Base-by-base conservation (phyloP, 495 filamentous ascomycete species). In the Penicillium macrosclerotiorum region DNA sequence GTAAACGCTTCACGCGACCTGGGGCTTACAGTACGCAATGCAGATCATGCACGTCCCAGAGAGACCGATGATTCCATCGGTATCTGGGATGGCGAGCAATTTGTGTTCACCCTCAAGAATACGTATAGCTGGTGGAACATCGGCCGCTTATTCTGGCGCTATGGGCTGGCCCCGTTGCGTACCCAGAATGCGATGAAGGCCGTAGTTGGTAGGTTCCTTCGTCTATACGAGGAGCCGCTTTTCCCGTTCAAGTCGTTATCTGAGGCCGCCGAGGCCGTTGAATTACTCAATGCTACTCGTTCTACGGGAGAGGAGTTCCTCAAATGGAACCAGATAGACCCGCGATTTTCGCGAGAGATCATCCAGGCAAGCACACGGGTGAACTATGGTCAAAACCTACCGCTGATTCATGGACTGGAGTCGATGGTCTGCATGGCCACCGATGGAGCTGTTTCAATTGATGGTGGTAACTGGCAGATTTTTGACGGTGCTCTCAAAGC, bases 361-460 rank as follows among this genome's bases (percentile, higher is more conserved):
- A 80, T 98, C 9, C 94, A 97, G 68, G 89, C 93, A 2, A 87
- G 83, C 51, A 97, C 93, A 1, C 76, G 93, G 4, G 93, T 97
- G 32, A 99, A 99, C 60, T 97, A 97, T 69, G 93, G 86, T 0
- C 88, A 92, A 51, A 96, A 99, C 48, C 60, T 98, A 5, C 74
- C 67, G 2, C 63, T 83, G 33, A 93, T 97, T 23, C 92, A 99
- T 56, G 94, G 89, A 3, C 64, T 99, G 8, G 89, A 92, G 52
- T 82, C 90, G 0, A 92, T 96, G 85, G 93, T 96, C 12, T 85
- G 89, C 59, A 89, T 97, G 88, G 88, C 91, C 1, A 83, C 90
- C 0, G 86, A 93, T 37, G 89, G 89, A 4, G 88, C 91, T 0
- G 80, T 90, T 54, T 67, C 83, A 4, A 77, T 98, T 5, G 67